Evolutionary conservation across 2,329 filamentous ascomycete species (phyloP).

Genomic region (Curvularia verruculosa): DNA sequence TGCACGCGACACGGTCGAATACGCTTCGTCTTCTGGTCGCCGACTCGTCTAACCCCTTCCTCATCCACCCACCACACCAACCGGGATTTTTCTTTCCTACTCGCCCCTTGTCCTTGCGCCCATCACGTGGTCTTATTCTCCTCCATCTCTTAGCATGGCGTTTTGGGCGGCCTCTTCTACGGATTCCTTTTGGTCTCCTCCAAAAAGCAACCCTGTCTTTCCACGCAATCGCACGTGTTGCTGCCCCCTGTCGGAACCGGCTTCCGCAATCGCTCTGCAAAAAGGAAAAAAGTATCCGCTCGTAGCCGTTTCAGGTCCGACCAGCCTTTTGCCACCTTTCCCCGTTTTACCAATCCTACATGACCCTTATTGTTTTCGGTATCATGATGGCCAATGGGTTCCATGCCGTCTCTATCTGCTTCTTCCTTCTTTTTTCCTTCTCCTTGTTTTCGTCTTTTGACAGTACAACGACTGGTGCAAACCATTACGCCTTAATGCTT

Average conservation of each 20-base stretch:
- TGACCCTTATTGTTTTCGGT: constrained; percentile 19
- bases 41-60: constrained; percentile 9
- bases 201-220: constrained; percentile 26
- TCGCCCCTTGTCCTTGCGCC: constrained; percentile 14
- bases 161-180: constrained; percentile 37
- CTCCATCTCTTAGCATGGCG: constrained; percentile 45
- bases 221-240: constrained; percentile 28
- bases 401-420: neutral
- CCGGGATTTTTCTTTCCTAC: constrained; percentile 16
- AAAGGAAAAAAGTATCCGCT: constrained; percentile 41
- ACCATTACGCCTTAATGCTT: constrained; percentile 28
- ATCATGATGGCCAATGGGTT: constrained; percentile 17
- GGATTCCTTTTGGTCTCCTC: constrained; percentile 28
- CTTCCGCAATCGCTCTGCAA: constrained; percentile 30
- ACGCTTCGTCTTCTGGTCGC: constrained; percentile 18
- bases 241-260: constrained; percentile 22
- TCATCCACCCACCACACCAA: constrained; percentile 11
- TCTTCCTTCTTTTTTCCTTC: neutral
- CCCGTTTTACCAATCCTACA: constrained; percentile 1
- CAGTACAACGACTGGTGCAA: constrained; percentile 25
- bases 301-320: constrained; percentile 39
- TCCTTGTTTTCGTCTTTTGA: constrained; percentile 3
- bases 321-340: constrained; percentile 22
- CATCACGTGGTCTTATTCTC: constrained; percentile 30
- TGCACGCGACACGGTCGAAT: constrained; percentile 17